Percentiles rank a stretch among this genome's conserved stretches.
Conservation (phyloP, 305 asterid species). For the Solanum hybrid region DNA sequence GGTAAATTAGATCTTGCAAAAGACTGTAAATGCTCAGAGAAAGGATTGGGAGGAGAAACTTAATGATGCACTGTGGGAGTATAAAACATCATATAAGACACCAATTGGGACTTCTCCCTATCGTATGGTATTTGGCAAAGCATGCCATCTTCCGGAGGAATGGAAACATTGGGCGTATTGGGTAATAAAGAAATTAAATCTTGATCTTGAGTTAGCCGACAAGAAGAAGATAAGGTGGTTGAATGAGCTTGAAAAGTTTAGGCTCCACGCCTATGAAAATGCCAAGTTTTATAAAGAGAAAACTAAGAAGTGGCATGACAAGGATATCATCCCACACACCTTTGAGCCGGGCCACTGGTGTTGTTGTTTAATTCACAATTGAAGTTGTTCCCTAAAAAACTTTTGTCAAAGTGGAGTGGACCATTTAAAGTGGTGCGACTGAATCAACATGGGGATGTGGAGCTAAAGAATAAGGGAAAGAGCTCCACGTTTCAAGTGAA, state of each 20-base stretch:
- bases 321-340: neutral
- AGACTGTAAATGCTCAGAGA: neutral
- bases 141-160: neutral
- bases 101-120: neutral
- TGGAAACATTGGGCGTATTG: neutral
- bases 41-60: neutral
- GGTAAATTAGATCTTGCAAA: neutral
- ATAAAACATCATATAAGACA: neutral
- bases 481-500: neutral
- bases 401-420: neutral
- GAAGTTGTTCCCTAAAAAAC: neutral
- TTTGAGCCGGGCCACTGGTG: neutral
- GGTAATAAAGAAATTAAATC: neutral
- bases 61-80: neutral
- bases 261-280: neutral
- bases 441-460: neutral
- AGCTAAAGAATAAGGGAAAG: neutral
- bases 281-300: neutral
- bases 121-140: neutral
- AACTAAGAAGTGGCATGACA: neutral
- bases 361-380: neutral
- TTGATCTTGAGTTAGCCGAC: neutral
- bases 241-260: neutral
- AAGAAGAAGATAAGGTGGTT: neutral
- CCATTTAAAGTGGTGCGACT: neutral